phyloP scores from a whole-genome alignment of 805 yeast genomes.

The Sporopachydermia quercuum region DNA sequence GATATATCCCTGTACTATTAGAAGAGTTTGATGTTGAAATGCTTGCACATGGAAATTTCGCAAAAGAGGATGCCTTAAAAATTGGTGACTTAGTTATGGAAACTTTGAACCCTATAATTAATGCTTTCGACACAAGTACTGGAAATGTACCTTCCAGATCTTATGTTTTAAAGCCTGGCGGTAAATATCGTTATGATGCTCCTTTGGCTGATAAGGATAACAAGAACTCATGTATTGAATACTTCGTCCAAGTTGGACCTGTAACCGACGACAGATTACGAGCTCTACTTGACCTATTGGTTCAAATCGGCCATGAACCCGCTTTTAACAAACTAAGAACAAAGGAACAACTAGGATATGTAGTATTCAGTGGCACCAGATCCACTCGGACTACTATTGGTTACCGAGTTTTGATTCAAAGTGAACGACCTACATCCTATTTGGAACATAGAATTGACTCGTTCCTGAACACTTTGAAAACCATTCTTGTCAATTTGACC shows the following conservation, averaged over 20 bases:
- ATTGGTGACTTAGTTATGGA: slow-evolving; percentile 29
- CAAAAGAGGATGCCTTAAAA: slow-evolving; percentile 35
- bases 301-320: slow-evolving; percentile 71
- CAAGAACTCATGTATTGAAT: slow-evolving; percentile 73
- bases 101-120: slow-evolving; percentile 20
- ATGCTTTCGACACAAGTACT: slow-evolving; percentile 10
- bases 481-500: slow-evolving; percentile 32
- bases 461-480: slow-evolving; percentile 37
- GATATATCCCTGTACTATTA: slow-evolving; percentile 37
- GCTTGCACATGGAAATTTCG: slow-evolving; percentile 65
- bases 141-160: slow-evolving; percentile 19
- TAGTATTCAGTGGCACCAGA: slow-evolving; percentile 68
- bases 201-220: slow-evolving; percentile 49
- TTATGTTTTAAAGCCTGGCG: slow-evolving; percentile 24
- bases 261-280: slow-evolving; percentile 27
- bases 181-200: slow-evolving; percentile 31
- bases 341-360: slow-evolving; percentile 88
- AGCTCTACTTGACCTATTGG: slow-evolving; percentile 45
- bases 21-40: slow-evolving; percentile 53
- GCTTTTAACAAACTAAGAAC: slow-evolving; percentile 84
- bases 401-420: slow-evolving; percentile 63
- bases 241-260: slow-evolving; percentile 53
- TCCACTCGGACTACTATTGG: slow-evolving; percentile 61
- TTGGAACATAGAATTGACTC: slow-evolving; percentile 63
- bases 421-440: slow-evolving; percentile 63